Evolutionary conservation across 139 green algal genomes (phyloP).

Genomic region (Chlamydomonas asymmetrica): DNA sequence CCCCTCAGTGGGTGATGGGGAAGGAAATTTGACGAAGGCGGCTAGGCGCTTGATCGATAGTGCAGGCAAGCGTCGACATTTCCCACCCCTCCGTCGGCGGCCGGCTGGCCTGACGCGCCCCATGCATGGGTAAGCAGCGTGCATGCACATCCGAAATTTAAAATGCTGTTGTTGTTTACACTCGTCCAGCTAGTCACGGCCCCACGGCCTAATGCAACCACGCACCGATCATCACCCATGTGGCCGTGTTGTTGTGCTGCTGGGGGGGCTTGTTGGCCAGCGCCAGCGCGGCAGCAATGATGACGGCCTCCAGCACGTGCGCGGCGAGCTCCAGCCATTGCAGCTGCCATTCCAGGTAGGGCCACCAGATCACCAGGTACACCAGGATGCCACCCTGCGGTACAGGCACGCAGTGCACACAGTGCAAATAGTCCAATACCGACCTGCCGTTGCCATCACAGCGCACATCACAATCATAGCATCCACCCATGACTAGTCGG

Average conservation of each 20-base stretch:
- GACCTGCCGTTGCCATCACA: too few relatives aligned
- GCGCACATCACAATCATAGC: too few relatives aligned
- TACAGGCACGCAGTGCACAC: too few relatives aligned
- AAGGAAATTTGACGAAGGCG: too few relatives aligned
- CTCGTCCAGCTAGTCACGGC: too few relatives aligned
- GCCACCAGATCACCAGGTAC: conserved; percentile 3
- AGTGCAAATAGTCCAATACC: too few relatives aligned
- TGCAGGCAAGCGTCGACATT: too few relatives aligned
- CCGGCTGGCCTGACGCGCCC: too few relatives aligned
- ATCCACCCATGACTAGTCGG: too few relatives aligned
- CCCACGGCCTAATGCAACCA: not conserved
- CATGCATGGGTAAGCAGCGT: not conserved
- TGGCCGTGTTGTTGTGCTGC: not conserved
- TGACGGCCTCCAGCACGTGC: conserved; percentile 6
- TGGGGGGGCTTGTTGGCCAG: not conserved
- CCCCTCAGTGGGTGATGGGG: too few relatives aligned
- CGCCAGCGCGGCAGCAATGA: conserved; percentile 7
- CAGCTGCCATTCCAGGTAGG: conserved; percentile 22
- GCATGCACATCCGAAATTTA: not conserved
- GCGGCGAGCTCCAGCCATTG: conserved; percentile 7
- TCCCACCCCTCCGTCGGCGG: too few relatives aligned
- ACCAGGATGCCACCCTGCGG: conserved; percentile 6
- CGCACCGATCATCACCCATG: conserved; percentile 19
- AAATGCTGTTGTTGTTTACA: not conserved
- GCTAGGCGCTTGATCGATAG: too few relatives aligned